Conservation (phyloP, 75 land plant species). For the Picea sitchensis region DNA sequence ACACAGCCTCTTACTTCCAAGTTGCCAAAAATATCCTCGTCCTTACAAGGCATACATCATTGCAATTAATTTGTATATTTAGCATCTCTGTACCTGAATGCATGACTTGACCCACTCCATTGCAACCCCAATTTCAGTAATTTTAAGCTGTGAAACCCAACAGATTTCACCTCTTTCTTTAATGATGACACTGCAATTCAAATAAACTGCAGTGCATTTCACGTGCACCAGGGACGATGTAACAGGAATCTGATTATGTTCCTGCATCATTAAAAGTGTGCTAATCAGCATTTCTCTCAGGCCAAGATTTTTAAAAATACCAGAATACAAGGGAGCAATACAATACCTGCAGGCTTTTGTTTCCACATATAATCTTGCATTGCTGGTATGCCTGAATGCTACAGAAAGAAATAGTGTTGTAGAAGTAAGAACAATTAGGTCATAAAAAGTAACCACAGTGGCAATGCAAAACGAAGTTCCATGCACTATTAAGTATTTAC, state of each 20-base stretch:
- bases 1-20: slow-evolving; percentile 1
- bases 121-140: not conserved
- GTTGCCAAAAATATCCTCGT: not conserved
- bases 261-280: not conserved
- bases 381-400: slow-evolving; percentile 29
- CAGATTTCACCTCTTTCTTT: not conserved
- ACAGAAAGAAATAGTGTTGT: not conserved
- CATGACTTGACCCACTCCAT: not conserved
- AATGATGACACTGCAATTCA: not conserved
- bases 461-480: not conserved
- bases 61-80: not conserved
- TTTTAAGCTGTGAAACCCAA: too few species aligned
- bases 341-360: slow-evolving; percentile 57
- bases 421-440: not conserved
- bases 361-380: slow-evolving; percentile 79
- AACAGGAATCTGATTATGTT: not conserved
- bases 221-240: too few species aligned
- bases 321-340: not conserved
- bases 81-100: not conserved
- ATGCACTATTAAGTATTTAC: not conserved
- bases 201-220: too few species aligned
- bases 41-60: not conserved
- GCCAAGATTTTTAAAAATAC: not conserved
- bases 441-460: not conserved
- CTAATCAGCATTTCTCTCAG: not conserved